Conservation (phyloP, 2,329 filamentous ascomycete species). For the Cyphellophora attinorum region DNA sequence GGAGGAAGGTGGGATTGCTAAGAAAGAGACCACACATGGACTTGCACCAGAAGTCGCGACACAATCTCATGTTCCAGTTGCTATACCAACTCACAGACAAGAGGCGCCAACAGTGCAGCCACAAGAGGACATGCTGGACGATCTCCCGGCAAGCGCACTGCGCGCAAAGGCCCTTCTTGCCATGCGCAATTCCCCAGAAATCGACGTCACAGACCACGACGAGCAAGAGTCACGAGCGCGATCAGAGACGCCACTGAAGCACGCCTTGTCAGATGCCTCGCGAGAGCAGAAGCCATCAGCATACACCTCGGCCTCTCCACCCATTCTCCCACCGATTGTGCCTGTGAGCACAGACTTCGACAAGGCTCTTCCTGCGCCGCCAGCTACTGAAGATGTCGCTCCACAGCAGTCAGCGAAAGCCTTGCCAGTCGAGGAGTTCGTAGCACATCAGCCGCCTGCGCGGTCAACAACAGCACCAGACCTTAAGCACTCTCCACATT, state of each 20-base stretch:
- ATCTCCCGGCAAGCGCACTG: conserved; percentile 18
- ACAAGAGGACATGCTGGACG: conserved; percentile 14
- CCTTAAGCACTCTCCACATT: conserved; percentile 27
- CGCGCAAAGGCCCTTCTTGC: conserved; percentile 18
- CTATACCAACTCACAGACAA: conserved; percentile 27
- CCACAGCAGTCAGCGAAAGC: too few relatives aligned
- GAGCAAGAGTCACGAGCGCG: not conserved
- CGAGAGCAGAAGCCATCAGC: not conserved
- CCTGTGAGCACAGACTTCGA: conserved; percentile 3
- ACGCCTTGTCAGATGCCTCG: not conserved
- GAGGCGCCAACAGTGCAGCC: conserved; percentile 1
- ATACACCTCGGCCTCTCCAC: not conserved
- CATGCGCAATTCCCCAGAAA: conserved; percentile 6
- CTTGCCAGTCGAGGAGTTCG: too few relatives aligned
- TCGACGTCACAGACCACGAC: not conserved
- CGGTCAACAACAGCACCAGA: not conserved
- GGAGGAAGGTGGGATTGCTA: conserved; percentile 47
- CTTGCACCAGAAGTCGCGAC: conserved; percentile 5
- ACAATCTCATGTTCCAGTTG: not conserved
- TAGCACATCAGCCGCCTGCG: too few relatives aligned
- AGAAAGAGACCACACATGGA: too few relatives aligned
- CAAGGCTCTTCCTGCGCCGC: conserved; percentile 10
- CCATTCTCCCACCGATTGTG: not conserved
- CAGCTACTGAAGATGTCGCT: too few relatives aligned
- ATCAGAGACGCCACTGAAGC: not conserved